A percentile compares a stretch with the other conserved stretches of the same genome.
phyloP scores from a whole-genome alignment of 768 basidiomycete genomes.

The Suillus spraguei region DNA sequence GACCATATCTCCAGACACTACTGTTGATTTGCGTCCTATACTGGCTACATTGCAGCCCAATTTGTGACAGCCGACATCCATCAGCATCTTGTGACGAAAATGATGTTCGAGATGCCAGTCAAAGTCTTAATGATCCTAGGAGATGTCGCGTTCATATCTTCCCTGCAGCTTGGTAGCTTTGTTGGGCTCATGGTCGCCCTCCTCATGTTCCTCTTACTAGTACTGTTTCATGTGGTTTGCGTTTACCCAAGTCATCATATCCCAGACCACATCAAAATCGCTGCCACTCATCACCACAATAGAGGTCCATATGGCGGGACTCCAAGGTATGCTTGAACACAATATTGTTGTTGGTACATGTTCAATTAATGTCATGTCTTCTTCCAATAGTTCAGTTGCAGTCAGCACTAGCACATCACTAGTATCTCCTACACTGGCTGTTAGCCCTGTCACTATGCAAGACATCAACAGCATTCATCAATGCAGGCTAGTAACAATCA shows the following conservation, averaged over 20 bases:
- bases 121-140: no score
- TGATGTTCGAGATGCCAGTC: no score
- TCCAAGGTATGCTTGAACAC: background rate
- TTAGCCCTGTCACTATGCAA: slow-evolving; percentile 21
- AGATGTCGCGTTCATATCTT: background rate
- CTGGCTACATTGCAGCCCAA: no score
- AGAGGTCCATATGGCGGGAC: background rate
- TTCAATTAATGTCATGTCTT: background rate
- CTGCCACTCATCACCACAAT: background rate
- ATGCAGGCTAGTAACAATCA: slow-evolving; percentile 47
- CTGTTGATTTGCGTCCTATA: no score
- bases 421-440: background rate
- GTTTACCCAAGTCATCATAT: background rate
- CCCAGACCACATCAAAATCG: background rate
- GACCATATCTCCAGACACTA: no score
- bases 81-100: no score
- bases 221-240: background rate
- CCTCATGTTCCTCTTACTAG: background rate
- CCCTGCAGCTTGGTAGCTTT: background rate
- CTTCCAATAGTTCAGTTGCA: background rate
- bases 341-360: background rate
- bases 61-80: no score
- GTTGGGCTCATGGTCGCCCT: background rate
- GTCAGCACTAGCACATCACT: background rate
- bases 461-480: slow-evolving; percentile 39